Evolutionary conservation across 192 early-diverging fungal genomes (phyloP), one percentile per base, ranked within the genome.

Genomic region (Entomortierella lignicola): DNA sequence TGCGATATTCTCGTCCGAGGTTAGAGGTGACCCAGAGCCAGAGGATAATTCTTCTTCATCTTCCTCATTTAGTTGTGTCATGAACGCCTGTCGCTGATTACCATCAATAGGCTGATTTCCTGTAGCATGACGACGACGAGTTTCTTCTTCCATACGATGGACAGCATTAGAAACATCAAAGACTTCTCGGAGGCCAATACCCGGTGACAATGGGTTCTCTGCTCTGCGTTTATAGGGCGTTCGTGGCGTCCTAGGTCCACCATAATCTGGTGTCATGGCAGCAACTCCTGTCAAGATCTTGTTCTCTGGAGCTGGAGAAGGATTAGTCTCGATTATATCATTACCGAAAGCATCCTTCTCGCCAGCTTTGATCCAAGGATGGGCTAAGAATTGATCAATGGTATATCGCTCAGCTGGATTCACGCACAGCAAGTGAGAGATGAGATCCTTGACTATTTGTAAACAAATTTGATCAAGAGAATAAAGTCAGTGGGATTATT

Each of bases 81-180:
- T 73, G 10, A 83, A 73, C 0, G 82, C 75, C 48, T 83, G 65
- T 27, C 70, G 69, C 51, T 72, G 77, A 34, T 63, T 66, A 20
- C 60, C 63, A 68, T 68, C 69, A 17, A 47, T 30, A 6, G 68
- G 54, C n/a, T 77, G 66, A 47, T 57, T 54, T n/a, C 60, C 64
- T 37, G 4, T 5, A 21, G 44, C 21, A 44, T 68, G 64, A 7
- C 82, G 74, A 50, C 58, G 68, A 50, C 71, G 81, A 15, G 84
- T 63, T 37, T 92, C 89, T 69, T 92, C 89, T 55, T 87, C 92
- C 84, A 93, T 89, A 29, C 93, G 85, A 56, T 92, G 92, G 44
- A 94, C 90, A 42, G 93, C 91, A 69, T 89, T 93, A 32, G 91
- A 89, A 59, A 94, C 82, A 70, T 93, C 91, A 66, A 92, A 91